A percentile compares a stretch with the other conserved stretches of the same genome.
These are phyloP conservation scores for Fusarium paranaense DNA, from an alignment of 2,329 filamentous ascomycete genomes.

Conservation along the genomic window DNA sequence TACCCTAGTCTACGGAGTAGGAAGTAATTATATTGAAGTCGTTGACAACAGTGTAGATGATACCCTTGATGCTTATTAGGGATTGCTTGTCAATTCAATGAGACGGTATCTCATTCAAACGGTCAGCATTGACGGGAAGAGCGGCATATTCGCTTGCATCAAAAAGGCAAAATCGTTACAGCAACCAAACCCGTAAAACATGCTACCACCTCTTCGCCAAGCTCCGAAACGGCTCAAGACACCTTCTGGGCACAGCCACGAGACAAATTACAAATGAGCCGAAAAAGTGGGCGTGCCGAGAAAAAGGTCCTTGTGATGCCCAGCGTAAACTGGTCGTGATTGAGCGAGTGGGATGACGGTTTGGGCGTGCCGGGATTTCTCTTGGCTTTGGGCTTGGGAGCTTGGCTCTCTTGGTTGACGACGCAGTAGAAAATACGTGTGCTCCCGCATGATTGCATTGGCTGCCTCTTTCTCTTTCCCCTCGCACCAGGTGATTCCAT, in stretches of 20 bases:
- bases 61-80: background rate
- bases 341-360: background rate
- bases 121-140: no score
- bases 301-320: background rate
- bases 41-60: background rate
- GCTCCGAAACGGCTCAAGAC: background rate
- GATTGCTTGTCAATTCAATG: background rate
- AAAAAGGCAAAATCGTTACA: background rate
- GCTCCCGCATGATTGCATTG: background rate
- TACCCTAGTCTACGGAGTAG: background rate
- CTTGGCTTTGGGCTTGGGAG: slow-evolving; percentile 7
- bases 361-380: background rate
- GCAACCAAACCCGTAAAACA: background rate
- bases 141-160: background rate
- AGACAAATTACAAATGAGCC: slow-evolving; percentile 13
- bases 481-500: background rate
- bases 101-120: background rate
- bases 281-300: slow-evolving; percentile 26
- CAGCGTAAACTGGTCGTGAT: background rate
- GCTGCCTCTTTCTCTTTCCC: background rate
- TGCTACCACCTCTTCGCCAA: slow-evolving; percentile 16
- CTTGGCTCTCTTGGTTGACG: background rate
- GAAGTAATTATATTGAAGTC: background rate
- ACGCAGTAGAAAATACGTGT: background rate
- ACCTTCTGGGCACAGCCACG: slow-evolving; percentile 25